Conservation (phyloP, 2,329 filamentous ascomycete genomes). For the Capronia coronata region DNA sequence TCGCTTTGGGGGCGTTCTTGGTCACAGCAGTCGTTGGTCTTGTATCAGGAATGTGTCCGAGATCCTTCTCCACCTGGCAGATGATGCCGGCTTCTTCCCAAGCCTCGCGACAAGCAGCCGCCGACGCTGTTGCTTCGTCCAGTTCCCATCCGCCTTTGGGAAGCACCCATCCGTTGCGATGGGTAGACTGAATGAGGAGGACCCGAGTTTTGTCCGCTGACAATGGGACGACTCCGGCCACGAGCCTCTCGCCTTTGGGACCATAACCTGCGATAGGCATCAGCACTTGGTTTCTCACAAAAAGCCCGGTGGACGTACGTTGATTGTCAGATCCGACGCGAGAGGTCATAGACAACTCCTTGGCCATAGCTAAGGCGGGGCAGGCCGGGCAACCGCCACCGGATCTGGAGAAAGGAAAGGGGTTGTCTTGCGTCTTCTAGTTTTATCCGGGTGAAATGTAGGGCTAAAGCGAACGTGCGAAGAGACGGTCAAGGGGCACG, state of each 20-base stretch:
- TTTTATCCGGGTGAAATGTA: not conserved
- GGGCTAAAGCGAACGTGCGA: slow-evolving; percentile 13
- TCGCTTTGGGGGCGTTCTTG: slow-evolving; percentile 59
- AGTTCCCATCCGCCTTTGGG: slow-evolving; percentile 97
- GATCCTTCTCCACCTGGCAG: slow-evolving; percentile 74
- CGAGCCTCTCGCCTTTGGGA: slow-evolving; percentile 82
- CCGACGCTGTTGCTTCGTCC: slow-evolving; percentile 79
- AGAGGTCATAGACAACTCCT: slow-evolving; percentile 38
- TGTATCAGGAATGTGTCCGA: slow-evolving; percentile 80
- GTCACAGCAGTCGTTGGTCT: slow-evolving; percentile 52
- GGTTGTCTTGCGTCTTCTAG: slow-evolving; percentile 3
- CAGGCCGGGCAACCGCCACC: slow-evolving; percentile 4
- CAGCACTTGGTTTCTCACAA: slow-evolving; percentile 3
- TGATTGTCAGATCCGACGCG: slow-evolving; percentile 45
- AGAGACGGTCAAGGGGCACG: slow-evolving; percentile 22
- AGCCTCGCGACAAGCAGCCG: slow-evolving; percentile 79
- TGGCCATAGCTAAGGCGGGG: slow-evolving; percentile 16
- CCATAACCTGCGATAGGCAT: slow-evolving; percentile 65
- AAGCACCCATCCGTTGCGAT: slow-evolving; percentile 88
- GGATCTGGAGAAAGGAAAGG: slow-evolving; percentile 2
- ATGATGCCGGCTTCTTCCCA: slow-evolving; percentile 97
- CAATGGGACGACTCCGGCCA: slow-evolving; percentile 88
- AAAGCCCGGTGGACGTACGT: slow-evolving; percentile 36
- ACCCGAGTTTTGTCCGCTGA: slow-evolving; percentile 81
- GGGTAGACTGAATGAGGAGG: slow-evolving; percentile 85